Base-by-base conservation (phyloP, 768 basidiomycete genomes). In the Rhizopogon salebrosus region DNA sequence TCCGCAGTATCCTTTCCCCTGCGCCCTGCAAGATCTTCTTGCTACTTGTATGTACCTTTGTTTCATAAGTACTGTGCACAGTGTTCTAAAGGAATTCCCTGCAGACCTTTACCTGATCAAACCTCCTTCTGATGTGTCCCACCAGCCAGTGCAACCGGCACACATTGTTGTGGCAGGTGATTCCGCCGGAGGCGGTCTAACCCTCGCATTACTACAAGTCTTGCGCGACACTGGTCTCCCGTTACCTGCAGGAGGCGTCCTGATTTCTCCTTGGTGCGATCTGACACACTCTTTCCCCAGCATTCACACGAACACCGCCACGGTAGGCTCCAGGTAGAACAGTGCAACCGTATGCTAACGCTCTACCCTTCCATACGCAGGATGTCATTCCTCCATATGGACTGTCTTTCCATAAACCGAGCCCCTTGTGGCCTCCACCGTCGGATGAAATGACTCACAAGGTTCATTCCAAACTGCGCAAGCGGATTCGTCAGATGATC, bases 1-100 rank as follows among this genome's bases (percentile, higher is more conserved):
- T 13, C 95, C 95, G 0, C 95, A 98, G 69, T 98, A 95, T 61
- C 95, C 95, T 1, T 98, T 97, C 65, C 95, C 95, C 13, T 92
- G 91, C 58, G 91, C 87, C 1, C 70, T 98, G 6, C 94, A 97
- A 61, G 95, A 98, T 67, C 73, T 85, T 31, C 63, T 98, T 10
- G 90, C 95, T 2, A 86, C 93, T 7, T 98, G 90, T 92, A 60
- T 59, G 84, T 66, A 2, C 6, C 23, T 24, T 36, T 20, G 4
- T 6, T 5, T 24, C 34, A 29, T 2, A 48, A 24, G 42, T 38
- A 20, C 9, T 49, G 27, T 41, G 7, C 13, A 24, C 51, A 48
- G 16, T 49, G 35, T 18, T 49, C 49, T 22, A 41, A 42, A 26
- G 40, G 14, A 53, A 31, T 7, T 18, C 34, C 39, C 48, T 24